Percentiles rank a stretch among this genome's conserved stretches.
phyloP scores from a whole-genome alignment of 2,329 filamentous ascomycete genomes.

The Exophiala dermatitidis region DNA sequence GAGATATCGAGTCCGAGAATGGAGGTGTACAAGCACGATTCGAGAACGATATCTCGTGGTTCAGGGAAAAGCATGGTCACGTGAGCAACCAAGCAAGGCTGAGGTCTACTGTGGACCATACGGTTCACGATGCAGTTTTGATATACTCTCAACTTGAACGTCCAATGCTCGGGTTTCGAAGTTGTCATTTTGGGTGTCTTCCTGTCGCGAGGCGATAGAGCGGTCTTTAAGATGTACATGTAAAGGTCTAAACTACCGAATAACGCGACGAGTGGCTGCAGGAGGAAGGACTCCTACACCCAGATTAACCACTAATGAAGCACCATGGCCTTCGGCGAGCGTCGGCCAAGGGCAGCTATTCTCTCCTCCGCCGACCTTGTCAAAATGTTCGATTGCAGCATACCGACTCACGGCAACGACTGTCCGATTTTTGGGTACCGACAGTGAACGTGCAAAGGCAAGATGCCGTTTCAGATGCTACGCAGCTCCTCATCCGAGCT shows the following conservation, averaged over 20 bases:
- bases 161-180: background rate
- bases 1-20: too few relatives aligned
- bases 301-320: slow-evolving; percentile 1
- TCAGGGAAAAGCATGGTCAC: too few relatives aligned
- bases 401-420: slow-evolving; percentile 14
- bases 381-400: slow-evolving; percentile 5
- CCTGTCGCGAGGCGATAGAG: too few relatives aligned
- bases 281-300: background rate
- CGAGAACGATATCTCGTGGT: background rate
- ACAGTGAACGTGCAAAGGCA: slow-evolving; percentile 20
- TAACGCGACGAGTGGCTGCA: too few relatives aligned
- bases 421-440: slow-evolving; percentile 24
- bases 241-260: too few relatives aligned
- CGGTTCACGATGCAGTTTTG: too few relatives aligned
- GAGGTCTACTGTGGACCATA: too few relatives aligned
- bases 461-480: slow-evolving; percentile 19
- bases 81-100: too few relatives aligned
- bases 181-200: background rate
- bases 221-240: too few relatives aligned
- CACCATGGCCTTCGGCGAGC: background rate
- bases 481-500: slow-evolving; percentile 41
- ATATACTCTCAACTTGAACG: too few relatives aligned
- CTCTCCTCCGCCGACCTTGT: background rate
- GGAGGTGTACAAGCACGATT: background rate
- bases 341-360: background rate